Base-by-base conservation (phyloP, 1,139 yeast species). In the Taphrina communis region DNA sequence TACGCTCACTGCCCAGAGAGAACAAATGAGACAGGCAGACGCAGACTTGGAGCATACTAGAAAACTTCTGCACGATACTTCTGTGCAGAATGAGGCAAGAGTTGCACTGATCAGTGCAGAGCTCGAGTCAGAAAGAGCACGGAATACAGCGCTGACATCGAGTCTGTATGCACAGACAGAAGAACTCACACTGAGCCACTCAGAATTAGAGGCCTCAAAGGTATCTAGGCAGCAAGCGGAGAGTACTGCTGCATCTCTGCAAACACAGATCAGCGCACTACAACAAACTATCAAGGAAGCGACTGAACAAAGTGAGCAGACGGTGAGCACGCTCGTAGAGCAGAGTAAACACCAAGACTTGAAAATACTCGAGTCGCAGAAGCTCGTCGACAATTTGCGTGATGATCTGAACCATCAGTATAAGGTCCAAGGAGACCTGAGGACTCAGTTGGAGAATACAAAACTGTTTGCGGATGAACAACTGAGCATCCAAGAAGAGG, bases 381-480 rank as follows among this genome's bases (percentile, higher is more conserved):
- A 44, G 48, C 48, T 35, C 36, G 17, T 38, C 11, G 59, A 52
- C 11, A n/a, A 17, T 6, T 17, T 41, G 31, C 31, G 14, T 8
- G 52, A 25, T 14, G 35, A 31, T 25, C 6, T n/a, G 19, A 12
- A 14, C n/a, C 35, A 53, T 17, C 48, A 31, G 14, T 31, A 44
- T n/a, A 48, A 46, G 39, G 12, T 48, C 11, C 14, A 51, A 38
- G 59, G 11, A 19, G 56, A 36, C 5, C 41, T 50, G 7, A n/a
- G 36, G 36, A 48, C 39, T 6, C 39, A 35, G n/a, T 21, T 63
- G 19, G 61, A 55, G 19, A 11, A 42, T 9, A 55, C 52, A 39
- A 55, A 44, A 36, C 17, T 12, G 17, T 19, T 50, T 19, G 67
- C 67, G 8, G 67, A 63, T 39, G 67, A 63, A 55, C 59, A 48